phyloP scores from a whole-genome alignment of 225 moss, liverwort and hornwort genomes.

The Straminergon stramineum region DNA sequence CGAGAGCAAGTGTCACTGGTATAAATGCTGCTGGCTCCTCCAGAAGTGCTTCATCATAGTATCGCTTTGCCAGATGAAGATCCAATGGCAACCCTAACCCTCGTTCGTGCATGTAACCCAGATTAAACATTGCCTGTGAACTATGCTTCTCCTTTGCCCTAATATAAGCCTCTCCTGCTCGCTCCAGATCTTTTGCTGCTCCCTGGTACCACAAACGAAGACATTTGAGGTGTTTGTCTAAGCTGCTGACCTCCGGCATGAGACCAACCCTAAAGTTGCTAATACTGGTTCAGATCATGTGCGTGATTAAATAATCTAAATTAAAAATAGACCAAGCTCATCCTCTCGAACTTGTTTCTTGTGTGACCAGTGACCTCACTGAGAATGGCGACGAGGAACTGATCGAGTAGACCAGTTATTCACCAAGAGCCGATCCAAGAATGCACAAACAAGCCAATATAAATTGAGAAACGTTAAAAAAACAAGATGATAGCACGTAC shows the following conservation, averaged over 20 bases:
- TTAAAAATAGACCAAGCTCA: not conserved
- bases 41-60: constrained; percentile 87
- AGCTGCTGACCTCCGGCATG: not conserved
- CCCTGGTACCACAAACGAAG: constrained; percentile 35
- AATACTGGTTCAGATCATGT: not conserved
- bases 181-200: constrained; percentile 74
- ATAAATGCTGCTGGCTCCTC: constrained; percentile 68
- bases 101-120: constrained; percentile 95
- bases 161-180: constrained; percentile 79
- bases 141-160: constrained; percentile 61
- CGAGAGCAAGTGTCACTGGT: constrained; percentile 83
- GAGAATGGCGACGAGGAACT: not conserved
- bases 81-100: constrained; percentile 89
- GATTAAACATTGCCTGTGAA: constrained; percentile 95
- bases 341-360: not conserved
- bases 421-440: not conserved
- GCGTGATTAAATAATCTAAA: not conserved
- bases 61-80: constrained; percentile 92
- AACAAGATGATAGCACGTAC: constrained; percentile 18
- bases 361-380: not conserved
- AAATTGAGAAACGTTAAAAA: not conserved
- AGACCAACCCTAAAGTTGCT: not conserved
- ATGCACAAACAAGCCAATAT: not conserved
- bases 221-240: not conserved
- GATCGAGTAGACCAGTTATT: not conserved